Base-by-base conservation (phyloP, 1,284 basidiomycete species). In the Rhizoctonia solani region DNA sequence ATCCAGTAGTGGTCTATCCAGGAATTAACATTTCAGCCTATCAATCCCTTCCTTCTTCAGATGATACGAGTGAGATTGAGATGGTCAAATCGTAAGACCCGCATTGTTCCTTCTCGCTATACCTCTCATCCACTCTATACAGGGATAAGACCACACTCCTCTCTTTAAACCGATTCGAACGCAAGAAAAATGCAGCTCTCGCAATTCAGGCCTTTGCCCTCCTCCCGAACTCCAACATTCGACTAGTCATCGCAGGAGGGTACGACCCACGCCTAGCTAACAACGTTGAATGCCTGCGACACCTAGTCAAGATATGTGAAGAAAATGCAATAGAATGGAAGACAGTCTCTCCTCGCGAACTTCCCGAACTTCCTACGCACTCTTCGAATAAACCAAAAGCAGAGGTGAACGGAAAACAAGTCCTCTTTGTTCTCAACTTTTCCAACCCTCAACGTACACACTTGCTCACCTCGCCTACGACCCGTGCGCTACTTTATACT, bases 131-230 rank as follows among this genome's bases (percentile, higher is more conserved):
- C 44, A 47, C 39, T 47, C 55, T 53, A 23, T 46, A 14, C 74
- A 95, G 92, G 23, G 76, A 84, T 37, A 82, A 83, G 3, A 92
- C 89, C 1, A 94, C 90, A 0, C 77, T 99, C 1, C 74, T 98
- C 0, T 98, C 95, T 0, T 81, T 99, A 58, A 99, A 99, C 75
- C 89, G 96, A 0, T 99, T 97, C 74, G 96, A 99, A 78, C 87
- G 84, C 71, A 99, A 98, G 81, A 99, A 99, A 80, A 96, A 99
- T 72, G 82, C 85, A 0, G 85, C 84, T 0, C 80, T 99, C 1
- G 95, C 95, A 0, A 81, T 99, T 27, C 79, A 88, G 49, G 81
- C 95, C 0, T 98, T 96, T 72, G 87, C 89, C 3, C 44, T 54
- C 9, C 47, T 73, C 37, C 42, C 52, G 8, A 19, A 56, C 41